phyloP scores from a whole-genome alignment of 345 rosid species.

The Euclidium syriacum region DNA sequence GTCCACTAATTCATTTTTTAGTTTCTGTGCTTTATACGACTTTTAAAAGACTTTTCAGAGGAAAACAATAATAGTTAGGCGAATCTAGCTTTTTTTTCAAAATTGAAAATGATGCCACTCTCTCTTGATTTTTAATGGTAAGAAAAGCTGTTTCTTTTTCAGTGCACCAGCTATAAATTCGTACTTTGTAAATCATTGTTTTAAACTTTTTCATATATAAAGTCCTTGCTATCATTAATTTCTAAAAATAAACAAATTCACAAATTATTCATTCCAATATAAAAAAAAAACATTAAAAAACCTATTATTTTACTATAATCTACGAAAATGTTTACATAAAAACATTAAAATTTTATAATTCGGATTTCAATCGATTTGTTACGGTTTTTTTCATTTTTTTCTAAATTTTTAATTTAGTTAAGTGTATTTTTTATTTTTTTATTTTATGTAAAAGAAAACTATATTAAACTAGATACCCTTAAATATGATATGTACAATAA shows the following conservation, averaged over 20 bases:
- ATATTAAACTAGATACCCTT: not conserved
- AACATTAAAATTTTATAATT: not conserved
- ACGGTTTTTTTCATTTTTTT: not conserved
- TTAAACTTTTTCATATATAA: slow-evolving; percentile 16
- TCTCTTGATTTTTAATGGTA: slow-evolving; percentile 21
- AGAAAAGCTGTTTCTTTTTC: slow-evolving; percentile 34
- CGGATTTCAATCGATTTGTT: not conserved
- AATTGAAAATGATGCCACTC: slow-evolving; percentile 27
- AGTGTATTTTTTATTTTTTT: too few relatives aligned
- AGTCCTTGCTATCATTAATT: not conserved
- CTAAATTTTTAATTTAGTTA: not conserved
- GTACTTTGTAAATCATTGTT: slow-evolving; percentile 27
- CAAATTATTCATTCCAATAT: not conserved
- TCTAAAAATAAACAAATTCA: not conserved
- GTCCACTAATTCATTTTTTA: not conserved
- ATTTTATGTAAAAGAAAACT: not conserved
- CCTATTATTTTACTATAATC: not conserved
- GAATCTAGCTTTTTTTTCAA: slow-evolving; percentile 22
- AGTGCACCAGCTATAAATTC: slow-evolving; percentile 29
- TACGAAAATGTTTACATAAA: not conserved
- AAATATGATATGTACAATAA: slow-evolving; percentile 15
- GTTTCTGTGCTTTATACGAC: not conserved
- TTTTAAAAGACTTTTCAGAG: slow-evolving; percentile 28
- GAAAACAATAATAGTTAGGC: slow-evolving; percentile 21
- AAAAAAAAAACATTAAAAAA: not conserved